Percentiles rank a stretch among this genome's conserved stretches.
These are phyloP conservation scores for Scutellaria barbata DNA, from an alignment of 257 asterid species.

Conservation along the genomic window DNA sequence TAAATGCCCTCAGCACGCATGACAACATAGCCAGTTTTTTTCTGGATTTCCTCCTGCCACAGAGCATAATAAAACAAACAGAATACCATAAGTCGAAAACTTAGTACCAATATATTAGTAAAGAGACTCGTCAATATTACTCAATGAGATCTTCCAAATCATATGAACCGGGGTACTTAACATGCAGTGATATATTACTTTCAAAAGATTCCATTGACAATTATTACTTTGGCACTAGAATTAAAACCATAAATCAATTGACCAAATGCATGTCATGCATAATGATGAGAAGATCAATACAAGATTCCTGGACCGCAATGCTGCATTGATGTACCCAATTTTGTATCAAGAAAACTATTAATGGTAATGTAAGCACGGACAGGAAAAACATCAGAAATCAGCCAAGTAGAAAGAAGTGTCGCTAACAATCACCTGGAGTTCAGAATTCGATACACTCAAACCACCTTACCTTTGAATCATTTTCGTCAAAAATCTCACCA, in stretches of 20 bases:
- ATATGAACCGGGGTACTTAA: not conserved
- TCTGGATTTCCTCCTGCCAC: conserved; percentile 95
- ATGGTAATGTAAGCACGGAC: conserved; percentile 12
- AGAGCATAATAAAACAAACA: conserved; percentile 23
- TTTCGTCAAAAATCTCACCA: conserved; percentile 98
- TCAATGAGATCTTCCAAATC: conserved; percentile 2
- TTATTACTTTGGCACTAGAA: conserved; percentile 11
- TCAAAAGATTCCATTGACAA: conserved; percentile 18
- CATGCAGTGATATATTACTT: conserved; percentile 8
- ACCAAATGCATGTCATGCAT: conserved; percentile 21
- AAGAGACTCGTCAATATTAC: conserved; percentile 7
- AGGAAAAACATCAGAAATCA: conserved; percentile 27
- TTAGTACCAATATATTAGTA: not conserved
- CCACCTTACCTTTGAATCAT: conserved; percentile 86
- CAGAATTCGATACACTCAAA: conserved; percentile 15
- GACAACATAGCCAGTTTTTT: conserved; percentile 92
- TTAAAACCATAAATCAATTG: conserved; percentile 16
- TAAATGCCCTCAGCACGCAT: conserved; percentile 97
- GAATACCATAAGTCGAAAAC: conserved; percentile 9
- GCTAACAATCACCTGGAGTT: not conserved
- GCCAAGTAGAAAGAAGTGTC: conserved; percentile 17
- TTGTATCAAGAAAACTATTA: not conserved
- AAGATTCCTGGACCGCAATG: not conserved
- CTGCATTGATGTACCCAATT: not conserved
- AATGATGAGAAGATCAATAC: conserved; percentile 18